phyloP scores from a whole-genome alignment of 2,329 filamentous ascomycete genomes.

The Colletotrichum sp. region DNA sequence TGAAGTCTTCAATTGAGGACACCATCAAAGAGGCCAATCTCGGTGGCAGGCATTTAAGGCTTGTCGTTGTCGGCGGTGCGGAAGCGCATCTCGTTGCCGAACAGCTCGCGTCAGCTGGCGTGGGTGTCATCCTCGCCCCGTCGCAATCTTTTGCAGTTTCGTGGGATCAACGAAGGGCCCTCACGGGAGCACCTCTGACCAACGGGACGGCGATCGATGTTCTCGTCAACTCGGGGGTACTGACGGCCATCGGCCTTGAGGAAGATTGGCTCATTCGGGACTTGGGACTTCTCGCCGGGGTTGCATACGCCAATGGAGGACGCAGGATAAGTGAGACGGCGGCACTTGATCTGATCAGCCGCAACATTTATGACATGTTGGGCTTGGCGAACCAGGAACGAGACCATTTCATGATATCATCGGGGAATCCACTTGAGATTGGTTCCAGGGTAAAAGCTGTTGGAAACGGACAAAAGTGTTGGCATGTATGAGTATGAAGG shows the following conservation, averaged over 20 bases:
- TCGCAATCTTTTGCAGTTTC: constrained; percentile 56
- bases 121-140: constrained; percentile 66
- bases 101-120: constrained; percentile 59
- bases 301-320: constrained; percentile 60
- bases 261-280: constrained; percentile 69
- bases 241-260: constrained; percentile 60
- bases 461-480: constrained; percentile 29
- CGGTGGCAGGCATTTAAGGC: constrained; percentile 36
- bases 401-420: constrained; percentile 64
- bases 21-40: constrained; percentile 27
- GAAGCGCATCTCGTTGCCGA: constrained; percentile 65
- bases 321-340: constrained; percentile 57
- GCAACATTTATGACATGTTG: constrained; percentile 62
- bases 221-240: constrained; percentile 63
- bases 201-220: constrained; percentile 66
- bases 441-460: constrained; percentile 60
- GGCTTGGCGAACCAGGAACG: constrained; percentile 42
- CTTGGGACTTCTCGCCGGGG: constrained; percentile 63
- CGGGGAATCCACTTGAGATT: constrained; percentile 69
- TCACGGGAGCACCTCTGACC: constrained; percentile 69
- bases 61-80: constrained; percentile 66
- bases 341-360: constrained; percentile 61
- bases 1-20: constrained; percentile 62
- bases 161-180: constrained; percentile 67
- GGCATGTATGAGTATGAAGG: not conserved